These are phyloP conservation scores for Pythium vanterpoolii DNA, from an alignment of 352 stramenopile species.

Conservation along the genomic window DNA sequence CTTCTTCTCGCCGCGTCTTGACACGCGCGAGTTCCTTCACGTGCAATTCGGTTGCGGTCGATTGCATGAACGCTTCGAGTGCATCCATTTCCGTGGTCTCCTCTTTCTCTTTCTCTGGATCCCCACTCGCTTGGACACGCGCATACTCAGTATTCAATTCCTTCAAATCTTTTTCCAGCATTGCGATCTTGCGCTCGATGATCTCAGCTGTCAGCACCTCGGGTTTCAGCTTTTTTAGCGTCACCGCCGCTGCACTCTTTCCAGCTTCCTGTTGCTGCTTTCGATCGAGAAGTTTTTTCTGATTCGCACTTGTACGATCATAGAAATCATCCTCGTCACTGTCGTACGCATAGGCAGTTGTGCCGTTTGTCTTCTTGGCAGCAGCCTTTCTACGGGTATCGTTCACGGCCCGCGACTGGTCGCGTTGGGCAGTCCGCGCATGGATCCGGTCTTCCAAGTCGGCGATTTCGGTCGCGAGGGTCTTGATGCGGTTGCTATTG, in stretches of 20 bases:
- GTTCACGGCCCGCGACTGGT: constrained; percentile 24
- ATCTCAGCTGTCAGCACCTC: constrained; percentile 53
- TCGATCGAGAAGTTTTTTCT: constrained; percentile 38
- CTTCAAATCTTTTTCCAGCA: constrained; percentile 34
- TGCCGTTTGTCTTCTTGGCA: too few relatives aligned
- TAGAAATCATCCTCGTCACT: constrained; percentile 84
- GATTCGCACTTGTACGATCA: constrained; percentile 62
- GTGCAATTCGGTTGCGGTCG: constrained; percentile 48
- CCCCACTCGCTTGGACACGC: constrained; percentile 10
- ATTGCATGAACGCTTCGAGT: constrained; percentile 68
- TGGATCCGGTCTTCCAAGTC: constrained; percentile 53
- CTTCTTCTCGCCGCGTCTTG: constrained; percentile 18
- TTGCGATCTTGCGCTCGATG: constrained; percentile 41
- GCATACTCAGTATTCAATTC: constrained; percentile 28
- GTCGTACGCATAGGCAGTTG: constrained; percentile 33
- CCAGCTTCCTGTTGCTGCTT: constrained; percentile 10
- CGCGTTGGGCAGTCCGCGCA: constrained; percentile 46
- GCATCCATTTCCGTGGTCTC: constrained; percentile 36
- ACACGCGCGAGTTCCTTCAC: constrained; percentile 30
- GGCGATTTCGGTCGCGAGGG: constrained; percentile 63
- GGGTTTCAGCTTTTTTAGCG: neutral
- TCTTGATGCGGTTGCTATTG: constrained; percentile 61
- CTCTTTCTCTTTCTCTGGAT: constrained; percentile 21
- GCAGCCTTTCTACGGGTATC: neutral
- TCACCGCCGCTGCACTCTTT: neutral